Conservation (phyloP, 306 rosid species). For the Gastrolobium bilobum region DNA sequence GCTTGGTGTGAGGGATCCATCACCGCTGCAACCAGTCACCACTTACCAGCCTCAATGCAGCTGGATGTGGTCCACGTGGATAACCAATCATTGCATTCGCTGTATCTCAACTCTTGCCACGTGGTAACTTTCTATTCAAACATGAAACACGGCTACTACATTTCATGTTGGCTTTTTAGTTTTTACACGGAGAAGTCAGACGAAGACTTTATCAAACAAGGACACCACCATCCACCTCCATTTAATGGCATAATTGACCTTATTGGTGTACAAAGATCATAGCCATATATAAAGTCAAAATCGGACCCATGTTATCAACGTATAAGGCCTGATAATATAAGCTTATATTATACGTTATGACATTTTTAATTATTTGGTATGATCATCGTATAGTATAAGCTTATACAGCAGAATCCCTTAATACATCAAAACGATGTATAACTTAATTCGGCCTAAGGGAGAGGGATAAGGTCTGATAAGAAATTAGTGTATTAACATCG, state of each 20-base stretch:
- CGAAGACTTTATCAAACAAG: not conserved
- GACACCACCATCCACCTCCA: not conserved
- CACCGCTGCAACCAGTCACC: conserved; percentile 36
- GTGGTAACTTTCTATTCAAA: conserved; percentile 44
- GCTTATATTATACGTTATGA: no score
- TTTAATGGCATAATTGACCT: not conserved
- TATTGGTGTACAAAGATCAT: not conserved
- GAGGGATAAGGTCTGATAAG: no score
- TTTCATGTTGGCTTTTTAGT: not conserved
- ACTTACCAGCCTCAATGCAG: conserved; percentile 48
- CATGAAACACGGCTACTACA: not conserved
- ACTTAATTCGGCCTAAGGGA: no score
- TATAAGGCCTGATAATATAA: no score
- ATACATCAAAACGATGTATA: no score
- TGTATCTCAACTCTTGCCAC: conserved; percentile 46
- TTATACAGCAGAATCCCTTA: no score
- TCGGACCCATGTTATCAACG: not conserved
- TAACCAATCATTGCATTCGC: conserved; percentile 46
- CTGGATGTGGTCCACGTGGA: conserved; percentile 63
- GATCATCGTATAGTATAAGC: no score
- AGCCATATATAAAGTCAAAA: not conserved
- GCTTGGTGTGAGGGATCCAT: conserved; percentile 53
- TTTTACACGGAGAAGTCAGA: not conserved
- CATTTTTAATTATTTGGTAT: no score
- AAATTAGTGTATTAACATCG: no score